Base-by-base conservation (phyloP, 345 rosid species). In the Citrus trifoliata region DNA sequence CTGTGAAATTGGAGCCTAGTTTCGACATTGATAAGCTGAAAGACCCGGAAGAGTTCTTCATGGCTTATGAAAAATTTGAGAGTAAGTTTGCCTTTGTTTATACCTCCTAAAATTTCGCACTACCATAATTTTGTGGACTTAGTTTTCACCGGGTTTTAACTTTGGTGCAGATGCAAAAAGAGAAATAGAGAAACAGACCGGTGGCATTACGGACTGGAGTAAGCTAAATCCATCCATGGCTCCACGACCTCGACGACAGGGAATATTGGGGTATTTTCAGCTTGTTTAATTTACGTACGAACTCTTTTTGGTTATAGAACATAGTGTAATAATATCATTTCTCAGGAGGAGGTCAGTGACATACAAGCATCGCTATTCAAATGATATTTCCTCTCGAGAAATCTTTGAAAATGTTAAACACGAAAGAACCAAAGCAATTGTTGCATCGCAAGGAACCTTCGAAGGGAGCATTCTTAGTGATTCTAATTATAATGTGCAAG, bases 131-230 rank as follows among this genome's bases (percentile, higher is more conserved):
- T 71, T n/a, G 76, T 9, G 53, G 16, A 61, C 32, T 55, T 70
- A 63, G 70, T 59, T 66, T 79, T 71, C 72, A 4, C 16, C 80
- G 55, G 60, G 4, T 62, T 22, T 42, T 73, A 65, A 48, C 77
- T 84, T 42, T 70, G 80, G 70, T 59, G 16, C 56, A 93, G 98
- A 83, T 86, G 93, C 96, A 46, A 86, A 77, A 76, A 86, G 81
- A 74, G 99, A 95, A 82, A 84, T 93, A 83, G 83, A 89, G 78
- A 95, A 83, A 81, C 97, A 88, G 86, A 89, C 88, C 18, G 97
- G 96, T 24, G 55, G 38, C 60, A 51, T 63, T 80, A 55, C 60
- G 61, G 91, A 86, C 65, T 78, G 75, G 53, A 78, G 84, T 85
- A 87, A 85, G 74, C 58, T 82, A 55, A 80, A 65, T 60, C 77